Evolutionary conservation across 768 basidiomycete species (phyloP), one percentile per base, ranked within the genome.

Genomic region (Termitomyces sp.): DNA sequence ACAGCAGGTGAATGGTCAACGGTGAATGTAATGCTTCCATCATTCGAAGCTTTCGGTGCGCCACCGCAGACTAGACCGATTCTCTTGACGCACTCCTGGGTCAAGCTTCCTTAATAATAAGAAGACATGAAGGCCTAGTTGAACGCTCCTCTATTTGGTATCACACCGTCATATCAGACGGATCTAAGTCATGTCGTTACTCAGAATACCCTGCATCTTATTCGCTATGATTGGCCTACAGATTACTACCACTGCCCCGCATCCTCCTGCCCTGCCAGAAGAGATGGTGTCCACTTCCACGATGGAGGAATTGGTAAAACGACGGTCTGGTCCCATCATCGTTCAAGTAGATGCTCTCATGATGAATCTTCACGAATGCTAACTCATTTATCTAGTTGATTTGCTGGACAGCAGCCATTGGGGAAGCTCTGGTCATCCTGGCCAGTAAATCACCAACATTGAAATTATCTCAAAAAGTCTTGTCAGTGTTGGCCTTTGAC

Each of bases 201-300:
- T 74, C 45, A 77, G 73, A 58, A 66, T 80, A 45, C 77, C 78
- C 5, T 74, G 73, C 62, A 69, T 75, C 43, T 60, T 79, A 37
- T 65, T 73, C 17, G 70, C 75, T 17, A 75, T 75, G 61, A 53
- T 74, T 45, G 76, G 74, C 26, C 62, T 80, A 15, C 77, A 78
- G 30, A 64, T 71, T 28, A 70, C 76, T 21, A 66, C 72, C 34
- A 81, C 80, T 2, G 77, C 81, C 40, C 81, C 74, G 22, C 68
- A 76, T 35, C 72, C 74, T 17, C 75, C 74, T 28, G 71, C 72
- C 24, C 45, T 60, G 4, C 58, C 58, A 42, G 66, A 68, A 22
- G 73, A 77, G 50, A 64, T 66, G 21, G 68, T 64, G 6, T 63
- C 65, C 9, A 70, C 71, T 7, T 74, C 71, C 3, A 64, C 60